Evolutionary conservation across 768 basidiomycete genomes (phyloP).

Genomic region (Lentinula sp.): DNA sequence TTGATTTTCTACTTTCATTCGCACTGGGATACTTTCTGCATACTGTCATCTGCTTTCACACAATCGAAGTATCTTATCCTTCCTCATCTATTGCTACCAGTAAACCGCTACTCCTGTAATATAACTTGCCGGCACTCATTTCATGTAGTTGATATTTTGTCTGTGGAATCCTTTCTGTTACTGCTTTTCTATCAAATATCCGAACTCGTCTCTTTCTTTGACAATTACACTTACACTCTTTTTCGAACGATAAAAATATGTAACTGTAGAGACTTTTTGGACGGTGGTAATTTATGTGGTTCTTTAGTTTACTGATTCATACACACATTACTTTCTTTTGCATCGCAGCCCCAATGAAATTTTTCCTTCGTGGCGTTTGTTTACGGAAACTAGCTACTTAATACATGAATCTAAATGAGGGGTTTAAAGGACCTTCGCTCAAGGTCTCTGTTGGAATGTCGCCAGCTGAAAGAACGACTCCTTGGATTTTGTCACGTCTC

Average conservation of each 20-base stretch:
- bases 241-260: background rate
- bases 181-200: background rate
- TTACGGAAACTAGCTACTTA: slow-evolving; percentile 10
- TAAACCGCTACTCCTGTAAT: background rate
- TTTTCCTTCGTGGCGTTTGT: too few relatives aligned
- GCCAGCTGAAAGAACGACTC: slow-evolving; percentile 30
- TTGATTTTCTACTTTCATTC: background rate
- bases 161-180: background rate
- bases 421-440: slow-evolving; percentile 33
- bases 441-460: slow-evolving; percentile 41
- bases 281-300: background rate
- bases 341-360: background rate
- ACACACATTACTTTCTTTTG: background rate
- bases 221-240: background rate
- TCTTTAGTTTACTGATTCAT: background rate
- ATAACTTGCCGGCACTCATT: background rate
- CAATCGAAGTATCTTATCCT: background rate
- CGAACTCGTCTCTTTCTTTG: background rate
- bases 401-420: slow-evolving; percentile 44
- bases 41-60: background rate
- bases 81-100: background rate
- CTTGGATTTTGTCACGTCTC: slow-evolving; percentile 34
- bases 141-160: background rate
- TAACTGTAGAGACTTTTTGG: background rate
- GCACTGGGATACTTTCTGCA: background rate